Evolutionary conservation across 805 yeast genomes (phyloP).

Genomic region (Yamadazyma kitorensis): DNA sequence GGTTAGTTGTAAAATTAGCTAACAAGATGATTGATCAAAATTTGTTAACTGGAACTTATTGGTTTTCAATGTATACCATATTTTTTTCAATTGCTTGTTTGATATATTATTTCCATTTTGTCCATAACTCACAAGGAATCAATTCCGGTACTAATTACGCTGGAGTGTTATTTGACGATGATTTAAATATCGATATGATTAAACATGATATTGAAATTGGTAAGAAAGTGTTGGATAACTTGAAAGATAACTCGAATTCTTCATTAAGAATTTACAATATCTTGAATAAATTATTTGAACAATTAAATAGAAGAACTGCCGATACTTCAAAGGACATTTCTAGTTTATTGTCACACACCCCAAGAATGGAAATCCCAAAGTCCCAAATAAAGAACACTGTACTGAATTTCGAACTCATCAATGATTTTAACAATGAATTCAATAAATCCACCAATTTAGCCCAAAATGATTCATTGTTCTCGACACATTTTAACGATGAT

Average conservation of each 20-base stretch:
- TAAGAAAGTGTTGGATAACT: slow-evolving; percentile 62
- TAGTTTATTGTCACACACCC: slow-evolving; percentile 4
- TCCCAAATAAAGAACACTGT: slow-evolving; percentile 10
- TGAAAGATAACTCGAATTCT: slow-evolving; percentile 74
- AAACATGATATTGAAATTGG: slow-evolving; percentile 81
- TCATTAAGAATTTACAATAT: slow-evolving; percentile 79
- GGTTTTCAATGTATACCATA: slow-evolving; percentile 88
- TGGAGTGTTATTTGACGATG: slow-evolving; percentile 45
- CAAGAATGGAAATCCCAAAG: slow-evolving; percentile 2
- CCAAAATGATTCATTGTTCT: slow-evolving; percentile 4
- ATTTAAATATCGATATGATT: slow-evolving; percentile 53
- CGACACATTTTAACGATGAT: slow-evolving; percentile 1
- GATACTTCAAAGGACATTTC: slow-evolving; percentile 26
- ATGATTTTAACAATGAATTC: slow-evolving; percentile 3
- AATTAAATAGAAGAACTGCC: slow-evolving; percentile 70
- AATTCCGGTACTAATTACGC: slow-evolving; percentile 38
- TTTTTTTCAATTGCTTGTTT: slow-evolving; percentile 87
- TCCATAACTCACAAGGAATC: slow-evolving; percentile 21
- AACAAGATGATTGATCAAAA: slow-evolving; percentile 73
- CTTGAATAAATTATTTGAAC: slow-evolving; percentile 76
- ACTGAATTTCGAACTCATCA: slow-evolving; percentile 12
- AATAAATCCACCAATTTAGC: not conserved
- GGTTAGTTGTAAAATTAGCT: slow-evolving; percentile 77
- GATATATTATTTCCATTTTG: slow-evolving; percentile 71
- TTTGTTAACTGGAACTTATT: slow-evolving; percentile 78